phyloP scores from a whole-genome alignment of 164 flowering plant genomes.

The Aristolochia contorta region DNA sequence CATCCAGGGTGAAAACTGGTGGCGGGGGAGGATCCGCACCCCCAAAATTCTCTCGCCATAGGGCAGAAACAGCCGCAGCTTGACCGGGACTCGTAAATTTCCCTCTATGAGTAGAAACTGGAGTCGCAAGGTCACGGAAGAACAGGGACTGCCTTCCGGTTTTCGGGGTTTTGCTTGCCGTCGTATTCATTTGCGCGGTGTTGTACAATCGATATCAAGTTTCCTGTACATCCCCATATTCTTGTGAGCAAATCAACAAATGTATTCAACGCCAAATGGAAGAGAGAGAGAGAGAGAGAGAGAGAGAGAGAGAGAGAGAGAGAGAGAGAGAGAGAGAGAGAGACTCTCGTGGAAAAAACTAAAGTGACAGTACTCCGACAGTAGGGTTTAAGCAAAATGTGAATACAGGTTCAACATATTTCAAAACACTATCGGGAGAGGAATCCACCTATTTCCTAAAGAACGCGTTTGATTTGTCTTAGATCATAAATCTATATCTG shows the following conservation, averaged over 20 bases:
- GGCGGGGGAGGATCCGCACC: slow-evolving; percentile 93
- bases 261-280: background rate
- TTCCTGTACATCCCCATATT: background rate
- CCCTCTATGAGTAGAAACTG: slow-evolving; percentile 48
- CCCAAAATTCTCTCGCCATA: slow-evolving; percentile 80
- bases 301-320: no score
- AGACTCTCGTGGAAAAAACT: no score
- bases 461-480: no score
- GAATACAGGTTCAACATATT: background rate
- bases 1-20: slow-evolving; percentile 78
- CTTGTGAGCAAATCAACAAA: background rate
- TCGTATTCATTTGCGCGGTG: slow-evolving; percentile 21
- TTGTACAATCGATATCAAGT: background rate
- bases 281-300: background rate
- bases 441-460: no score
- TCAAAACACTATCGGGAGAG: no score
- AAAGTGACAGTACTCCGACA: no score
- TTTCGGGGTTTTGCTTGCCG: slow-evolving; percentile 31
- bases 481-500: no score
- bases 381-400: background rate
- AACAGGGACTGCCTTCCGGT: slow-evolving; percentile 38
- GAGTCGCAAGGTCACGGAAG: slow-evolving; percentile 49
- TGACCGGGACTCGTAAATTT: slow-evolving; percentile 79
- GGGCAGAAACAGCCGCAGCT: slow-evolving; percentile 91
- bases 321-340: background rate